Base-by-base conservation (phyloP, 768 basidiomycete species). In the Asterophora lycoperdoides region DNA sequence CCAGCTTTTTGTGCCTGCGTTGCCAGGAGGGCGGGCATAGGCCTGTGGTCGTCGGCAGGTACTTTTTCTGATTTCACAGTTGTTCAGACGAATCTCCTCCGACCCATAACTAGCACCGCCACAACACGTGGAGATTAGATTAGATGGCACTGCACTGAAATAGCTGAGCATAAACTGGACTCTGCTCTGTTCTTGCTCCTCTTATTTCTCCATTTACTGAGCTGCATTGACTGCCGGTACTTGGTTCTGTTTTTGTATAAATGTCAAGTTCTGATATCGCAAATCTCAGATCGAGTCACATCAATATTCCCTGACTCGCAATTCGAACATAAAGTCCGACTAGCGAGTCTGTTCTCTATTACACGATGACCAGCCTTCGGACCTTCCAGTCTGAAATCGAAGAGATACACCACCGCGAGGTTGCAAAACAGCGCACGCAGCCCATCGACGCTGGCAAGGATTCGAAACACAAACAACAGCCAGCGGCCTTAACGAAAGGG, bases 311-410 rank as follows among this genome's bases (percentile, higher is more conserved):
- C 42, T 61, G 63, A 63, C 64, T 64, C 61, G 52, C 32, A 23
- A 23, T 23, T 23, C 23, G 23, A 23, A 23, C 23, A 58, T 56
- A 55, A 55, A 57, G 48, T 23, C 50, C 30, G 28, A 14, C 18
- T 26, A 19, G 10, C 8, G 10, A 42, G 8, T 19, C 20, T 23
- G 19, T 18, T 47, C 37, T 35, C 52, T 33, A 20, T 36, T 11
- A 44, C 37, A 64, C 48, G 44, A 80, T 80, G 79, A 73, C 79
- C 13, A 78, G 70, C 46, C 65, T 83, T 56, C 76, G 78, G 33
- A 75, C 74, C 13, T 84, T 85, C 57, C 88, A 91, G 65, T 76
- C 67, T 58, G 86, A 89, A 67, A 91, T 90, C 52, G 83, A 89
- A 53, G 79, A 86, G 55, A 85, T 89, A 58, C 80, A 81, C 49